Conservation (phyloP, 169 alveolate species). For the Miamiensis avidus region DNA sequence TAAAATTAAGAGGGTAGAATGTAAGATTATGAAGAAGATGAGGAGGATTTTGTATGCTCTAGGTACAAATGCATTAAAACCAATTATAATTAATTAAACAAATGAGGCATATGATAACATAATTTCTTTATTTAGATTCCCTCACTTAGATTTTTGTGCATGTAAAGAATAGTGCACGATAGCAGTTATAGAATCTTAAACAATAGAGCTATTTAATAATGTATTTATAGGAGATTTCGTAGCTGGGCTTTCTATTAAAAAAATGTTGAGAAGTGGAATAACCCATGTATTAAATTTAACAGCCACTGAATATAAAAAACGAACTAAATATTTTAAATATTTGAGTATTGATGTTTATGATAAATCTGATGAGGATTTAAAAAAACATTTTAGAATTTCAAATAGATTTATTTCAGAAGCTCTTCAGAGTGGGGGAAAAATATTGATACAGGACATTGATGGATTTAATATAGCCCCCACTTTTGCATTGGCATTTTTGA, state of each 20-base stretch:
- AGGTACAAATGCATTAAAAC: slow-evolving; percentile 20
- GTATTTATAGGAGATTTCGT: slow-evolving; percentile 60
- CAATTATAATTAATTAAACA: background rate
- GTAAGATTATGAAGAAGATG: slow-evolving; percentile 65
- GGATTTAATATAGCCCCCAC: slow-evolving; percentile 76
- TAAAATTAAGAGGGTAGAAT: slow-evolving; percentile 25
- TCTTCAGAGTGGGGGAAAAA: slow-evolving; percentile 50
- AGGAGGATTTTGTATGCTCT: slow-evolving; percentile 63
- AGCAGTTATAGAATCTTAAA: slow-evolving; percentile 63
- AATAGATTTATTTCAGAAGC: slow-evolving; percentile 80
- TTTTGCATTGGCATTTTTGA: slow-evolving; percentile 74
- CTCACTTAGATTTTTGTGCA: slow-evolving; percentile 76
- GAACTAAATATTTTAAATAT: slow-evolving; percentile 74
- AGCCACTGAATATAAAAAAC: slow-evolving; percentile 72
- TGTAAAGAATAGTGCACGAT: slow-evolving; percentile 66
- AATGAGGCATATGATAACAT: background rate
- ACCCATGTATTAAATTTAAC: slow-evolving; percentile 74
- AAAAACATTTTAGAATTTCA: slow-evolving; percentile 76
- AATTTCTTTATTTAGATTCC: slow-evolving; percentile 53
- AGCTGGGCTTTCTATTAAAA: slow-evolving; percentile 34
- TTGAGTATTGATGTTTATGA: slow-evolving; percentile 69
- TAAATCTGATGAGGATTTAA: slow-evolving; percentile 74
- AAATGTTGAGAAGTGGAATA: slow-evolving; percentile 44
- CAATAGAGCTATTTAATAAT: slow-evolving; percentile 60
- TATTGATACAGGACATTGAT: slow-evolving; percentile 68